Percentiles rank a stretch among this genome's conserved stretches.
These are phyloP conservation scores for Rutstroemia sp. DNA, from an alignment of 2,329 filamentous ascomycete species.

Conservation along the genomic window DNA sequence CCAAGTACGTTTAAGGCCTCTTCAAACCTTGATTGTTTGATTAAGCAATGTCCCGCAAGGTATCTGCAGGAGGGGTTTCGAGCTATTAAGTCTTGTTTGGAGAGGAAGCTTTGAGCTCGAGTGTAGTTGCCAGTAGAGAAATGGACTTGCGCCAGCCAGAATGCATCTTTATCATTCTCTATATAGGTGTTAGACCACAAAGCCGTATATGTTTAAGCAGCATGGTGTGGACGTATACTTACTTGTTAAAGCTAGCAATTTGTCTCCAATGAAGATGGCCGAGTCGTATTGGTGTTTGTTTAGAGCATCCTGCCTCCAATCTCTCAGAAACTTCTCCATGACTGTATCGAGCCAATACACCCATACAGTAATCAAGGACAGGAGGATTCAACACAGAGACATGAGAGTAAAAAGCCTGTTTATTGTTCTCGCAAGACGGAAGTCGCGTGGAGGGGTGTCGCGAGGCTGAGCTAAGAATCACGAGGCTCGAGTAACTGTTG, in stretches of 20 bases:
- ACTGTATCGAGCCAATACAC: not conserved
- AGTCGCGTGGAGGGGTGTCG: conserved; percentile 3
- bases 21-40: conserved; percentile 85
- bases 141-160: conserved; percentile 97
- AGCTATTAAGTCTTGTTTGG: conserved; percentile 72
- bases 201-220: not conserved
- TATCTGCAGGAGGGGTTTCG: conserved; percentile 86
- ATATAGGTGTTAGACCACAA: conserved; percentile 10
- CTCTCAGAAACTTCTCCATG: conserved; percentile 91
- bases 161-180: conserved; percentile 92
- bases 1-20: conserved; percentile 82
- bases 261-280: conserved; percentile 95
- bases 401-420: not conserved
- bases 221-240: conserved; percentile 25
- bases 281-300: conserved; percentile 96
- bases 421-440: not conserved
- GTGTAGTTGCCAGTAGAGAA: conserved; percentile 94
- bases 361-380: not conserved
- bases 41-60: conserved; percentile 85
- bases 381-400: not conserved
- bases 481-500: too few relatives aligned
- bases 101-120: conserved; percentile 78
- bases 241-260: conserved; percentile 91
- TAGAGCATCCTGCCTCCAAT: conserved; percentile 91
- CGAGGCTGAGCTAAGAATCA: conserved; percentile 10